Base-by-base conservation (phyloP, 768 basidiomycete genomes). In the Polyporus arcularius region DNA sequence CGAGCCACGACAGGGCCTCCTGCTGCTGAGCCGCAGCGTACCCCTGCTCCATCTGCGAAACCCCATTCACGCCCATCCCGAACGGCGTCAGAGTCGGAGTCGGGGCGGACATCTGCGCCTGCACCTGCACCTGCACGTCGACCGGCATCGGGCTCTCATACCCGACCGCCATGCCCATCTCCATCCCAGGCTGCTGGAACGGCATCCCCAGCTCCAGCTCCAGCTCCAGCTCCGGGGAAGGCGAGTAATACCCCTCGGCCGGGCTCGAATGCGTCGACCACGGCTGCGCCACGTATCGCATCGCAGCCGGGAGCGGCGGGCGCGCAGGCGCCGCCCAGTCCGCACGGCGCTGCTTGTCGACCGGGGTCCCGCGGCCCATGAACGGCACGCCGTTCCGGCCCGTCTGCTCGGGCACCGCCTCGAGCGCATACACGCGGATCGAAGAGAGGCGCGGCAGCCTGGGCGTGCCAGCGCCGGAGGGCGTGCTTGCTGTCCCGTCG, bases 331-430 rank as follows among this genome's bases (percentile, higher is more conserved):
- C 53, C 1, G 53, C 52, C 67, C 67, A 67, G 35, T 65, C 67
- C 14, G 55, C 57, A 12, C 56, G 61, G 18, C 64, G 61, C 43
- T 45, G 52, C 11, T 39, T 49, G 47, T 63, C 67, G 18, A 63
- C 57, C 45, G 67, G 67, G 15, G 67, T 67, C 1, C 67, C 67
- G 35, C 67, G 61, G 14, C 67, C 67, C 39, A 67, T 52, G 59
- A 54, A 65, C 14, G 62, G 21, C 18, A 41, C 18, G 15, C 64
- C 67, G 30, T 65, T 56, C 35, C 50, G 50, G 26, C 48, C 48
- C 7, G 52, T 57, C 12, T 35, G 31, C 4, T 49, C 31, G 4
- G 58, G 58, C 32, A 50, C 32, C 8, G 47, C 35, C 12, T 65
- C 64, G 48, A 65, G 53, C 18, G 39, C 26, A 38, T 32, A 53